Evolutionary conservation across 2,329 filamentous ascomycete genomes (phyloP).

Genomic region (Penicillium sp.): DNA sequence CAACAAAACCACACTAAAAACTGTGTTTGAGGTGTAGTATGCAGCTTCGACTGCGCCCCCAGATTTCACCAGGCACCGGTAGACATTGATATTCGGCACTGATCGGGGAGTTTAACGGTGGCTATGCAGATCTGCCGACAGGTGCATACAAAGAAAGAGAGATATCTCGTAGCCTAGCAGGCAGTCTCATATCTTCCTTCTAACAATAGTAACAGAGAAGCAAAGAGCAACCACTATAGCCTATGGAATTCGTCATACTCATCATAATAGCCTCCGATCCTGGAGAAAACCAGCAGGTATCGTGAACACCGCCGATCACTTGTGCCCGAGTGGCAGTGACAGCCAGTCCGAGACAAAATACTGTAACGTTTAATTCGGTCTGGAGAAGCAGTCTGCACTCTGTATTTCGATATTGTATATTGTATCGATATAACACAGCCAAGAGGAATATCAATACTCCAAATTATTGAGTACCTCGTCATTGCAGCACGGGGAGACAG

Average conservation of each 20-base stretch:
- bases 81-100: not conserved
- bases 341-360: conserved; percentile 1
- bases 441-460: not conserved
- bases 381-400: not conserved
- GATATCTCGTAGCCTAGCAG: conserved; percentile 8
- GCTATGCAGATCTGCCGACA: conserved; percentile 10
- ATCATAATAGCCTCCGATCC: not conserved
- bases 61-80: not conserved
- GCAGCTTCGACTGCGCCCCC: not conserved
- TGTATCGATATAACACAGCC: not conserved
- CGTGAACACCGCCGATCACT: not conserved
- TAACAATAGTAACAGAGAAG: conserved; percentile 1
- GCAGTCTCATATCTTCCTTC: conserved; percentile 1
- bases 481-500: not conserved
- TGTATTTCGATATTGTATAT: not conserved
- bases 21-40: not conserved
- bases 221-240: not conserved
- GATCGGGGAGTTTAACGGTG: conserved; percentile 3
- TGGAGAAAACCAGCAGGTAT: not conserved
- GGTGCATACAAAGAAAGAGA: not conserved
- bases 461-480: not conserved
- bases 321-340: conserved; percentile 4
- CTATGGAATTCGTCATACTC: not conserved
- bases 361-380: not conserved
- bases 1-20: not conserved